Conservation (phyloP, 495 filamentous ascomycete genomes). For the Neurospora tetrasperma region DNA sequence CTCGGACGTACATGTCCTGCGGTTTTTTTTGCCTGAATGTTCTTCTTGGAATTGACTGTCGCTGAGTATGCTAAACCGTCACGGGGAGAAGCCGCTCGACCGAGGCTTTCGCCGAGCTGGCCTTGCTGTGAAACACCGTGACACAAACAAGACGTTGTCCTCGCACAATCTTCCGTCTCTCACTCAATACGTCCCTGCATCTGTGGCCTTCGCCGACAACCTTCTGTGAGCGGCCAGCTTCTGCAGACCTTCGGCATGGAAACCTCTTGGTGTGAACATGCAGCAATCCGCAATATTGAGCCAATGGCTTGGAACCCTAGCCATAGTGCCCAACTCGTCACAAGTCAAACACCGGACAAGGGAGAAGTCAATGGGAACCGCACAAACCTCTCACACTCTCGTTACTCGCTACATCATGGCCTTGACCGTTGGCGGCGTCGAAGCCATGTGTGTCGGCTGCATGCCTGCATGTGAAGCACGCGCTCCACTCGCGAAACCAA, state of each 20-base stretch:
- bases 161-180: constrained; percentile 5
- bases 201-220: constrained; percentile 7
- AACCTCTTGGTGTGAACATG: constrained; percentile 11
- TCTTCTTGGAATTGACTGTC: not conserved
- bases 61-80: constrained; percentile 7
- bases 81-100: constrained; percentile 7
- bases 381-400: not conserved
- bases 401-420: not conserved
- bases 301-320: constrained; percentile 12
- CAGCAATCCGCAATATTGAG: constrained; percentile 16
- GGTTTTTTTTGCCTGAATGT: not conserved
- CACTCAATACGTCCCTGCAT: constrained; percentile 9
- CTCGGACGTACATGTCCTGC: not conserved
- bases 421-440: not conserved
- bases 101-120: constrained; percentile 2
- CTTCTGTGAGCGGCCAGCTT: constrained; percentile 7
- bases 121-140: constrained; percentile 1
- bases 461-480: not conserved
- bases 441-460: not conserved
- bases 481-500: not conserved
- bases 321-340: constrained; percentile 8
- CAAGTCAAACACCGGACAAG: constrained; percentile 15
- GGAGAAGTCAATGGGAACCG: not conserved
- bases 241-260: constrained; percentile 14
- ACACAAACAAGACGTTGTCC: constrained; percentile 5